Conservation (phyloP, 345 rosid species). For the Citrus mangshanensis region DNA sequence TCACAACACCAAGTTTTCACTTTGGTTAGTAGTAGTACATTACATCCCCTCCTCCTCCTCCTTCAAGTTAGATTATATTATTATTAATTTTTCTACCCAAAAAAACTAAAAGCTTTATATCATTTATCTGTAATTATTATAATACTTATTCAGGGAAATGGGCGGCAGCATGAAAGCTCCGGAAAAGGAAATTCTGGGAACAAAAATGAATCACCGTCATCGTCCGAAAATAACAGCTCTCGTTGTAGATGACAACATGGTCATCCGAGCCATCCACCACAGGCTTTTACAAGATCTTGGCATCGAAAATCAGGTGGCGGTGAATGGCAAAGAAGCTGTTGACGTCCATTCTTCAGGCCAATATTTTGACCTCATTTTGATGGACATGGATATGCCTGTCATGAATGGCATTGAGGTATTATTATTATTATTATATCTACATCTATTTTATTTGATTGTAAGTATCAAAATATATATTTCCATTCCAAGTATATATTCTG, state of each 20-base stretch:
- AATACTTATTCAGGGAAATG: not conserved
- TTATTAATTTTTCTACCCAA: not conserved
- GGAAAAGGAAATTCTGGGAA: not conserved
- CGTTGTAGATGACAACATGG: constrained; percentile 58
- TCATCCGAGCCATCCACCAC: constrained; percentile 50
- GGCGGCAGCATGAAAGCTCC: not conserved
- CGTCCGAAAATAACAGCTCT: constrained; percentile 40
- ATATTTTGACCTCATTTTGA: constrained; percentile 68
- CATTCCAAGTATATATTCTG: too few species aligned
- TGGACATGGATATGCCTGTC: constrained; percentile 92
- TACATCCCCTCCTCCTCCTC: too few species aligned
- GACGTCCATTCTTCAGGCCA: constrained; percentile 57
- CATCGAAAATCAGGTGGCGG: constrained; percentile 40
- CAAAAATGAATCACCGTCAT: not conserved
- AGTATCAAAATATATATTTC: too few species aligned
- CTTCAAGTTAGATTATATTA: too few species aligned
- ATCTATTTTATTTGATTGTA: too few species aligned
- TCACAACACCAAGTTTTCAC: too few species aligned
- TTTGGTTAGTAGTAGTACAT: too few species aligned
- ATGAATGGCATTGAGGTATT: constrained; percentile 82
- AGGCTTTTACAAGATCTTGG: constrained; percentile 52
- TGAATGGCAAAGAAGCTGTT: constrained; percentile 72
- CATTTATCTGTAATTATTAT: too few species aligned
- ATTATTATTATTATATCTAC: too few species aligned
- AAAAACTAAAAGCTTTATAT: too few species aligned